Conservation (phyloP, 2,329 filamentous ascomycete genomes). For the Tothia fuscella region DNA sequence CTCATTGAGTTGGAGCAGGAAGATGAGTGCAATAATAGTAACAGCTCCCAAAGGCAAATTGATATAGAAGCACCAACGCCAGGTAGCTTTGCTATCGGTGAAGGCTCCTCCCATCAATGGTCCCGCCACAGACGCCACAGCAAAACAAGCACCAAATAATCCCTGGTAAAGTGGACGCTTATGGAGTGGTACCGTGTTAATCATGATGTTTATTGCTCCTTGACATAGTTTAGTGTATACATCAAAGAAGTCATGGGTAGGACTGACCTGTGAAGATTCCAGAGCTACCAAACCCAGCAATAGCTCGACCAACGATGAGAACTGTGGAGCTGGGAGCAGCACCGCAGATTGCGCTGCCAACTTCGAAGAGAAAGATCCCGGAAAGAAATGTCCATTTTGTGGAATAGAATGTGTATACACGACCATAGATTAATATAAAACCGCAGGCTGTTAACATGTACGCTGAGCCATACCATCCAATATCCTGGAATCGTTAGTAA, state of each 20-base stretch:
- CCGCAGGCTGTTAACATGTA: slow-evolving; percentile 10
- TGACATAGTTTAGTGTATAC: no score
- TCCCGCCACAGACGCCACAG: slow-evolving; percentile 11
- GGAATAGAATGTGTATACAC: slow-evolving; percentile 12
- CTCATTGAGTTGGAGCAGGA: slow-evolving; percentile 12
- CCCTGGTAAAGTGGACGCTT: slow-evolving; percentile 14
- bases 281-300: slow-evolving; percentile 14
- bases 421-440: slow-evolving; percentile 11
- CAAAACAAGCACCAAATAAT: slow-evolving; percentile 11
- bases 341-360: slow-evolving; percentile 13
- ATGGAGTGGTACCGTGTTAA: slow-evolving; percentile 12
- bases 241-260: no score
- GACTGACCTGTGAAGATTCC: slow-evolving; percentile 14
- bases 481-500: slow-evolving; percentile 3
- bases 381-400: slow-evolving; percentile 11
- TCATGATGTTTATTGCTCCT: slow-evolving; percentile 12
- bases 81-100: slow-evolving; percentile 10
- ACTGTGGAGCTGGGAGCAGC: slow-evolving; percentile 13
- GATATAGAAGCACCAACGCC: slow-evolving; percentile 19
- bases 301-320: slow-evolving; percentile 15
- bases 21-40: slow-evolving; percentile 13
- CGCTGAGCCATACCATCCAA: slow-evolving; percentile 11
- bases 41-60: slow-evolving; percentile 18
- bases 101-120: slow-evolving; percentile 17
- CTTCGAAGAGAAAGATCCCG: slow-evolving; percentile 12